Evolutionary conservation across 306 rosid species (phyloP).

Genomic region (Malus sieversii): DNA sequence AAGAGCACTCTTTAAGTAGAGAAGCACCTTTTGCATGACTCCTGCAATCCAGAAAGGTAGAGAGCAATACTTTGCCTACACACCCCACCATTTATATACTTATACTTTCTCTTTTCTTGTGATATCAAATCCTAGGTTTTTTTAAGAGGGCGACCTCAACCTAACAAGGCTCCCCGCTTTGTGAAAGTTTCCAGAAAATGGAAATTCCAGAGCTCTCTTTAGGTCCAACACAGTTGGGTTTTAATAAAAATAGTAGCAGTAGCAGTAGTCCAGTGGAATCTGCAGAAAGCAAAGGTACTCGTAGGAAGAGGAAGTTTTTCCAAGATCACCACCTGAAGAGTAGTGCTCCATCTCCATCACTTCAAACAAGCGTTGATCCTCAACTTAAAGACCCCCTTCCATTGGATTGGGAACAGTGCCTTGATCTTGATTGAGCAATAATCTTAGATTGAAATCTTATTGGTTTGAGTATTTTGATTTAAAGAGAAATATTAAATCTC

Average conservation of each 20-base stretch:
- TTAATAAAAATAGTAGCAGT: background rate
- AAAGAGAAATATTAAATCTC: too few relatives aligned
- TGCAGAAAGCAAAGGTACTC: background rate
- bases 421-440: slow-evolving; percentile 20
- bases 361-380: slow-evolving; percentile 27
- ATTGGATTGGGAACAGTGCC: slow-evolving; percentile 51
- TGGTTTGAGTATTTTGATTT: too few relatives aligned
- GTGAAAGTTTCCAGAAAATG: background rate
- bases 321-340: slow-evolving; percentile 11
- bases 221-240: slow-evolving; percentile 14
- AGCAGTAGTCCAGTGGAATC: slow-evolving; percentile 15
- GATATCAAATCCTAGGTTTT: background rate
- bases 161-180: too few relatives aligned
- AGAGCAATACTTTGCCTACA: background rate
- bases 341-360: background rate
- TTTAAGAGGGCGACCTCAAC: too few relatives aligned
- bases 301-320: slow-evolving; percentile 35
- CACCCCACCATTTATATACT: too few relatives aligned
- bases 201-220: slow-evolving; percentile 29
- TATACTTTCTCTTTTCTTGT: background rate
- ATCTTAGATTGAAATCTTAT: too few relatives aligned
- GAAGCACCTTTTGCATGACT: slow-evolving; percentile 16
- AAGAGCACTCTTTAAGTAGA: slow-evolving; percentile 14
- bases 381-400: slow-evolving; percentile 39
- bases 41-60: background rate